A percentile compares a stretch with the other conserved stretches of the same genome.
phyloP scores from a whole-genome alignment of 2,329 filamentous ascomycete species.

The Penicillium sp. region DNA sequence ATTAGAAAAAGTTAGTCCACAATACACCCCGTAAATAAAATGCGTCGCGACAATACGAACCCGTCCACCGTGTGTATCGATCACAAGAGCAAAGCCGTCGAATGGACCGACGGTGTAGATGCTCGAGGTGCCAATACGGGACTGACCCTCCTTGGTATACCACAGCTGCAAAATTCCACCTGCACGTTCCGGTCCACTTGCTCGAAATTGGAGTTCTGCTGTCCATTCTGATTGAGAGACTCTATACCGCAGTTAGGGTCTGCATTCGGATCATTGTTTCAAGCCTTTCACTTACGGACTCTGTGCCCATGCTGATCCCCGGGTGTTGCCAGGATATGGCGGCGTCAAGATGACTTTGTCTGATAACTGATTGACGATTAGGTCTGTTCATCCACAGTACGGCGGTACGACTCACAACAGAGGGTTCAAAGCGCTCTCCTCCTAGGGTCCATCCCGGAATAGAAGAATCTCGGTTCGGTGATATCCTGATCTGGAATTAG shows the following conservation, averaged over 20 bases:
- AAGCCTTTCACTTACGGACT: conserved; percentile 39
- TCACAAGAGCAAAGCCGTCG: conserved; percentile 81
- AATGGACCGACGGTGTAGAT: conserved; percentile 82
- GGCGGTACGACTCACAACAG: conserved; percentile 42
- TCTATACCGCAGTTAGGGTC: conserved; percentile 28
- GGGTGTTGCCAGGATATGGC: conserved; percentile 76
- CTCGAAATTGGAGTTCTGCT: conserved; percentile 81
- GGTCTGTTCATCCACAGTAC: background rate
- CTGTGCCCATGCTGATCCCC: conserved; percentile 78
- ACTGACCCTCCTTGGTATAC: conserved; percentile 69
- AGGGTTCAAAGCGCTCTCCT: conserved; percentile 54
- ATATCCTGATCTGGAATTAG: conserved; percentile 52
- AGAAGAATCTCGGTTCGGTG: conserved; percentile 46
- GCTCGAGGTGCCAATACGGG: conserved; percentile 65
- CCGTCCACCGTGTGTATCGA: conserved; percentile 76
- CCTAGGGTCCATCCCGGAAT: conserved; percentile 56
- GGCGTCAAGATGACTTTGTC: conserved; percentile 92
- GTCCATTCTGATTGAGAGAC: conserved; percentile 65
- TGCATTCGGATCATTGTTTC: background rate
- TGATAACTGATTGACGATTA: conserved; percentile 55
- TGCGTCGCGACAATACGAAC: conserved; percentile 32
- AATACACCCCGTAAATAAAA: background rate
- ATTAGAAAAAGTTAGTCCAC: conserved; percentile 1
- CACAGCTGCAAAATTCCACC: conserved; percentile 91
- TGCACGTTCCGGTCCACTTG: conserved; percentile 76